A percentile compares a stretch with the other conserved stretches of the same genome.
Conservation (phyloP, 805 yeast genomes). For the Candida alai region DNA sequence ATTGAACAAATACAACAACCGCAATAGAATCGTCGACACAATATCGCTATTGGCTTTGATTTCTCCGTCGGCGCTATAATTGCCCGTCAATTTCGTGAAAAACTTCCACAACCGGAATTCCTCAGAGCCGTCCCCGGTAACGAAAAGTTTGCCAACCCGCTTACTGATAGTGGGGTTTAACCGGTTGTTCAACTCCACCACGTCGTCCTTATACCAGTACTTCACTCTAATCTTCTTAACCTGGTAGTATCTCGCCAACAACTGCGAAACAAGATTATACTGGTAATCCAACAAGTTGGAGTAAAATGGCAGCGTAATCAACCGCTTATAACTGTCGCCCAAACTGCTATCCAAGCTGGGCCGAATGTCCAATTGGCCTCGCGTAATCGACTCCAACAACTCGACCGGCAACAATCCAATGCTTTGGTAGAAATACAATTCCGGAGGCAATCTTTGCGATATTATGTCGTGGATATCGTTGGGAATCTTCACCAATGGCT, state of each 20-base stretch:
- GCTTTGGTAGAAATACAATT: constrained; percentile 75
- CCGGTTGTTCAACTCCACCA: constrained; percentile 46
- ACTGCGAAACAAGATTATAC: constrained; percentile 63
- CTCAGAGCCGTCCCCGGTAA: constrained; percentile 12
- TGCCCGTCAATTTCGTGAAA: constrained; percentile 19
- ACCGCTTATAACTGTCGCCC: constrained; percentile 53
- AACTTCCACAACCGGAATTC: constrained; percentile 24
- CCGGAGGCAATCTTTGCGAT: constrained; percentile 83
- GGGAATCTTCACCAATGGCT: constrained; percentile 46
- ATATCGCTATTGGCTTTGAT: constrained; percentile 49
- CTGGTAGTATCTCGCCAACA: constrained; percentile 82
- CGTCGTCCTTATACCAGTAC: constrained; percentile 51
- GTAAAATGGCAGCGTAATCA: constrained; percentile 44
- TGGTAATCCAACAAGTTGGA: constrained; percentile 56
- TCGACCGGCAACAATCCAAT: constrained; percentile 67
- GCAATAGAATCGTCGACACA: constrained; percentile 50
- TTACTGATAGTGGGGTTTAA: constrained; percentile 50
- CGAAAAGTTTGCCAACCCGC: constrained; percentile 23
- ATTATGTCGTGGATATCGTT: constrained; percentile 77
- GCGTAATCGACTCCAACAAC: constrained; percentile 61
- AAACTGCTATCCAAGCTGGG: constrained; percentile 59
- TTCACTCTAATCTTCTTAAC: constrained; percentile 56
- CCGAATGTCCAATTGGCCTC: constrained; percentile 58
- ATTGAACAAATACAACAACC: constrained; percentile 51
- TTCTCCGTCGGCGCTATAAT: constrained; percentile 17